A percentile compares a stretch with the other conserved stretches of the same genome.
phyloP scores from a whole-genome alignment of 768 basidiomycete species.

The Rhizopogon roseolus region DNA sequence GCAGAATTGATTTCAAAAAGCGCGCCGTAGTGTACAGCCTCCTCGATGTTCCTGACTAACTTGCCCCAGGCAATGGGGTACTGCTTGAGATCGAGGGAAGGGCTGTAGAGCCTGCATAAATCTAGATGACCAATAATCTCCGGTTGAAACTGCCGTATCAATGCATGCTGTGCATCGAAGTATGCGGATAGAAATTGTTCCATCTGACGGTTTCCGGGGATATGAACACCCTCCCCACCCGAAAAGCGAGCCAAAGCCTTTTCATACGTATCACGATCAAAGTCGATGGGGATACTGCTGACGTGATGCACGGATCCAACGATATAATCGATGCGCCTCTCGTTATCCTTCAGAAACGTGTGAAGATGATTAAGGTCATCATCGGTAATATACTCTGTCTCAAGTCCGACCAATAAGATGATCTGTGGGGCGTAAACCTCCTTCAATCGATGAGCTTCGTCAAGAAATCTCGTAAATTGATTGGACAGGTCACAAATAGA shows the following conservation, averaged over 20 bases:
- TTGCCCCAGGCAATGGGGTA: slow-evolving; percentile 58
- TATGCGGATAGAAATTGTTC: slow-evolving; percentile 58
- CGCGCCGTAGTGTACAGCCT: slow-evolving; percentile 77
- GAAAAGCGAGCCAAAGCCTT: slow-evolving; percentile 46
- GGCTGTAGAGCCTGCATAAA: slow-evolving; percentile 82
- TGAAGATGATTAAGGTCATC: slow-evolving; percentile 59
- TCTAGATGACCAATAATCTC: slow-evolving; percentile 94
- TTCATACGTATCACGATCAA: slow-evolving; percentile 70
- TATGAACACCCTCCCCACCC: slow-evolving; percentile 19
- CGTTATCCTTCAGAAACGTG: slow-evolving; percentile 42
- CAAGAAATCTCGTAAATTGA: slow-evolving; percentile 72
- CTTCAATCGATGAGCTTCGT: slow-evolving; percentile 78
- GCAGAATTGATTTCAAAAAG: slow-evolving; percentile 93
- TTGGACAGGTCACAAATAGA: slow-evolving; percentile 43
- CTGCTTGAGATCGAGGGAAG: slow-evolving; percentile 49
- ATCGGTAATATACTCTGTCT: slow-evolving; percentile 84
- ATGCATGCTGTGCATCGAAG: slow-evolving; percentile 78
- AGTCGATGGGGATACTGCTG: slow-evolving; percentile 85
- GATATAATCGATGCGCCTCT: slow-evolving; percentile 70
- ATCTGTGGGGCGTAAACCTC: slow-evolving; percentile 57
- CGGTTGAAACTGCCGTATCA: slow-evolving; percentile 70
- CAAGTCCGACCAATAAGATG: slow-evolving; percentile 79
- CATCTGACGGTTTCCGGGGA: slow-evolving; percentile 26
- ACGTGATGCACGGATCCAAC: slow-evolving; percentile 95
- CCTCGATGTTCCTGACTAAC: slow-evolving; percentile 70